phyloP scores from a whole-genome alignment of 495 filamentous ascomycete genomes.

The Chlorociboria aeruginascens region DNA sequence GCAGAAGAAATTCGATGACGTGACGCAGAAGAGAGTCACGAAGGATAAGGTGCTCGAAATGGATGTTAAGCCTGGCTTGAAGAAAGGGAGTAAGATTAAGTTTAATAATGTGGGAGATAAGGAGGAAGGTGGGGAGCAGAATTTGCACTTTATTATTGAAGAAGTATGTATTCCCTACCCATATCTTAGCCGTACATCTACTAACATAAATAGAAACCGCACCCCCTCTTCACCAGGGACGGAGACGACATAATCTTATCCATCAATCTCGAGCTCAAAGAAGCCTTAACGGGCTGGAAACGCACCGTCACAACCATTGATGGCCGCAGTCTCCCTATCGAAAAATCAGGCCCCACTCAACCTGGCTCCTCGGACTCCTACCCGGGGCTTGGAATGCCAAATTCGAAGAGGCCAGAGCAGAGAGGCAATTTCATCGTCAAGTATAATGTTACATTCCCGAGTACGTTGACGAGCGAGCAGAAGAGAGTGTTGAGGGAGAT shows the following conservation, averaged over 20 bases:
- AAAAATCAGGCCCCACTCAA: conserved; percentile 69
- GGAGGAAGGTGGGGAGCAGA: conserved; percentile 93
- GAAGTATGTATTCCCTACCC: conserved; percentile 53
- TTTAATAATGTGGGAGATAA: conserved; percentile 94
- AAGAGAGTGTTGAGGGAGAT: conserved; percentile 71
- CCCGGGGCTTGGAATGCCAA: conserved; percentile 79
- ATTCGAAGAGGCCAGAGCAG: conserved; percentile 73
- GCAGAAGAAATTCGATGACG: conserved; percentile 79
- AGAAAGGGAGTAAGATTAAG: conserved; percentile 94
- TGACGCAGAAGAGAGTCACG: conserved; percentile 65
- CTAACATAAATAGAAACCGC: conserved; percentile 52
- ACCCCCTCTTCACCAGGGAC: conserved; percentile 69
- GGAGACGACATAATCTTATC: conserved; percentile 73
- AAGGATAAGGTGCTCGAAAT: conserved; percentile 88
- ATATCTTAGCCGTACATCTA: conserved; percentile 5
- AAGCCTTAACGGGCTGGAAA: conserved; percentile 92
- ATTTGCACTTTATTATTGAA: conserved; percentile 85
- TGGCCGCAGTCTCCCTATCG: conserved; percentile 64
- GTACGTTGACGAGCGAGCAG: conserved; percentile 56
- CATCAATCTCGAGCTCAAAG: conserved; percentile 79
- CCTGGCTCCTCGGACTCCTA: conserved; percentile 72
- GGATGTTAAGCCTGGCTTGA: conserved; percentile 86
- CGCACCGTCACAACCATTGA: conserved; percentile 89
- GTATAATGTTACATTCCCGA: conserved; percentile 85
- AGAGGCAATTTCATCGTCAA: conserved; percentile 83